Evolutionary conservation across 208 protist genomes (phyloP), one percentile per base, ranked within the genome.

Genomic region (Strigomonas culicis): DNA sequence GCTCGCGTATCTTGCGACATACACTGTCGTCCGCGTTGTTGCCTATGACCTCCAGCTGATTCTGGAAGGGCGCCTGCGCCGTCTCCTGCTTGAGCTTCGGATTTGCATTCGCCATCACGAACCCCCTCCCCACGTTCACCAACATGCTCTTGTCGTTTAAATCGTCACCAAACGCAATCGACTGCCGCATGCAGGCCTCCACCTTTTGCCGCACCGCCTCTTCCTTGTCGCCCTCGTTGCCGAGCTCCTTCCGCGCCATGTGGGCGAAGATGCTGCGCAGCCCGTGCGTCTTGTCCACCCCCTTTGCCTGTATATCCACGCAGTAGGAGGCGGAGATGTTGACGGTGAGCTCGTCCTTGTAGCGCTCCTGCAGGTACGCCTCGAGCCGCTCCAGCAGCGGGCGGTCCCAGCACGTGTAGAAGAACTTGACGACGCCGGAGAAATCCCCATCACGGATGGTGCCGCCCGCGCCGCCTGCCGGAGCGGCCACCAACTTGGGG

Each of bases 121-220:
- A 88, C 4, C 82, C 78, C 52, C 83, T 78, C 0, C 79, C 82
- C 4, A 55, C 69, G 47, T 63, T 32, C 51, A 25, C 31, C 19
- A 88, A 59, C 78, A 88, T 84, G 34, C 75, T 60, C 15, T 70
- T 70, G 53, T 88, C 82, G 59, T 88, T 84, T 49, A 84, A 64
- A 25, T 70, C 82, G 41, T 88, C 75, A 10, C 82, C 82, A 74
- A 88, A 88, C 21, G 75, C 79, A 19, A 88, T 74, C 2, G 78
- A 78, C 15, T 71, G 53, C 24, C 32, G 8, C 27, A 85, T 41
- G 0, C 68, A 58, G 0, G 60, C 57, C 1, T 62, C 64, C 21
- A 79, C 55, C 2, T 71, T 52, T 15, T 70, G 57, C 1, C 61
- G 19, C 0, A 62, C 43, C 21, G 63, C 65, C 21, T 49, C 65